phyloP scores from a whole-genome alignment of 2,329 filamentous ascomycete genomes.

The Aureobasidium vineae region DNA sequence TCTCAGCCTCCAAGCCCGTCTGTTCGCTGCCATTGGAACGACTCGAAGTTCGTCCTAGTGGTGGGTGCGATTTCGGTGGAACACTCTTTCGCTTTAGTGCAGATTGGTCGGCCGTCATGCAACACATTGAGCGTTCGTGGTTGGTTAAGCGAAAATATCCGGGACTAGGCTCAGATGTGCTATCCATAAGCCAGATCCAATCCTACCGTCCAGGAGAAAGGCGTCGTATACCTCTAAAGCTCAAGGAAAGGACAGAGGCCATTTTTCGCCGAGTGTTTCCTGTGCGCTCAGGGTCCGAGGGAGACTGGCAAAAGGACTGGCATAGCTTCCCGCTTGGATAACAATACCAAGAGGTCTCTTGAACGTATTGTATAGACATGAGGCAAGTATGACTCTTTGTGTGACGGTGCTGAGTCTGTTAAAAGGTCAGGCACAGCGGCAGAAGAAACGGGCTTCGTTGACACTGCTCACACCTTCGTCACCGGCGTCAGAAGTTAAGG shows the following conservation, averaged over 20 bases:
- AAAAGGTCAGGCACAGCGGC: not conserved
- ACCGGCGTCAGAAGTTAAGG: not conserved
- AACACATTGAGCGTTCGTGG: not conserved
- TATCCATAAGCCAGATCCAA: not conserved
- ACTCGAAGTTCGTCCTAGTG: not conserved
- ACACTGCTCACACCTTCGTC: conserved; percentile 2
- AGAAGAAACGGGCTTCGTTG: not conserved
- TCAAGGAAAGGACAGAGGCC: not conserved
- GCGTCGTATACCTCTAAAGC: not conserved
- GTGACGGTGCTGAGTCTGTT: not conserved
- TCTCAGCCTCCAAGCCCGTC: not conserved
- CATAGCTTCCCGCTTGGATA: not conserved
- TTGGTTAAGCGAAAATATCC: not conserved
- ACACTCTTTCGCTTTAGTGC: not conserved
- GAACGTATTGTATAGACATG: not conserved
- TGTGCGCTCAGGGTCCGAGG: not conserved
- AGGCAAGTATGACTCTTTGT: not conserved
- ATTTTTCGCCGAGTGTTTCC: not conserved
- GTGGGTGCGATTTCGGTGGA: not conserved
- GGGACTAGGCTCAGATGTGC: not conserved
- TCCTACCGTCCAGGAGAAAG: not conserved
- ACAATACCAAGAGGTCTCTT: not conserved
- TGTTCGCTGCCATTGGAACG: conserved; percentile 2
- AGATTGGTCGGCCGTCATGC: not conserved
- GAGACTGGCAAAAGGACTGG: conserved; percentile 1